Base-by-base conservation (phyloP, 805 yeast genomes). In the Metschnikowia peoriensis region DNA sequence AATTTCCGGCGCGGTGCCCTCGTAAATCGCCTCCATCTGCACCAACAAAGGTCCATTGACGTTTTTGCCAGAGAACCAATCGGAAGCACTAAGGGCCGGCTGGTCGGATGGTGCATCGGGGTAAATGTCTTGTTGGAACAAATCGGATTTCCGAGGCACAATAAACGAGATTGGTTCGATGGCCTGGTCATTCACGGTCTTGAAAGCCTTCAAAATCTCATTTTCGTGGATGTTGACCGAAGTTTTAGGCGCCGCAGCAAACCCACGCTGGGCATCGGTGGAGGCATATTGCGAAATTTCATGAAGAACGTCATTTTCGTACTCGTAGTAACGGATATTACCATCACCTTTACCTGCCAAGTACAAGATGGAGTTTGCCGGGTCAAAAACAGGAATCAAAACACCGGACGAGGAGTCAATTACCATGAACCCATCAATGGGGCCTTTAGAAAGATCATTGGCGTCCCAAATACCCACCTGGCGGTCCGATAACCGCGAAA, bases 331-430 rank as follows among this genome's bases (percentile, higher is more conserved):
- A 65, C 97, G 88, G 63, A 94, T 89, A 68, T 93, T 94, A 62
- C 98, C 98, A 69, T 94, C 99, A 69, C 97, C 97, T 70, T 94
- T 93, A 61, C 99, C 99, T 34, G 96, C 98, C 55, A 94, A 75
- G 65, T 87, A 94, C 54, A 94, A 77, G 53, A 92, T 82, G 51
- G 85, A 82, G 43, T 88, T 91, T 37, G 88, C 80, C 28, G 83
- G 88, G 66, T 94, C 99, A 66, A 74, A 94, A 63, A 88, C 82
- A 29, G 99, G 99, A 81, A 94, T 88, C 68, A 92, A 75, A 41
- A 94, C 88, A 62, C 99, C 99, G 2, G 97, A 88, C 5, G 96
- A 86, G 27, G 96, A 82, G 66, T 96, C 99, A 46, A 94, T 80
- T 40, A 85, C 82, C 64, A 86, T 79, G 67, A 92, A 90, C 0